phyloP scores from a whole-genome alignment of 2,329 filamentous ascomycete genomes.

The Neopestalotiopsis sp. region DNA sequence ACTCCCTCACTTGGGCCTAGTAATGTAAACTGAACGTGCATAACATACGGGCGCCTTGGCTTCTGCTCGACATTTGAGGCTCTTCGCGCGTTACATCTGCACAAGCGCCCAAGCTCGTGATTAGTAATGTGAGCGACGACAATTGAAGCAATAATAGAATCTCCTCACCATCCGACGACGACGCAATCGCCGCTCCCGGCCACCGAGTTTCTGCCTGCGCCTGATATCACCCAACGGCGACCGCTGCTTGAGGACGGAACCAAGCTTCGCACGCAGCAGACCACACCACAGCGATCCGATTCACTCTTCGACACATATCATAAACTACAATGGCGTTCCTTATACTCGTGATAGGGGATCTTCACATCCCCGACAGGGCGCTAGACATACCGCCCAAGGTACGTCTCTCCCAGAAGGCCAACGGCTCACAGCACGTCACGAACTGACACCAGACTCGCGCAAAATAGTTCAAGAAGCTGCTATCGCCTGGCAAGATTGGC shows the following conservation, averaged over 20 bases:
- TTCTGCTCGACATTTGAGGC: background rate
- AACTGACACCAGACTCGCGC: constrained; percentile 19
- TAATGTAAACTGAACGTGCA: constrained; percentile 1
- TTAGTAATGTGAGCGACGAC: background rate
- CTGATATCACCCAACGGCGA: background rate
- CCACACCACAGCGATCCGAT: constrained; percentile 16
- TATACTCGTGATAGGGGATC: constrained; percentile 89
- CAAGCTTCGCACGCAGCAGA: background rate
- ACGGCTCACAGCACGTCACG: background rate
- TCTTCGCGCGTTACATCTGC: background rate
- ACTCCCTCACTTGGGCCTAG: background rate
- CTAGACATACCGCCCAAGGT: constrained; percentile 92
- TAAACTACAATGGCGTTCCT: constrained; percentile 76
- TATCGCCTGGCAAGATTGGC: constrained; percentile 81
- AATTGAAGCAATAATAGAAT: background rate
- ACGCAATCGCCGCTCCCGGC: constrained; percentile 3
- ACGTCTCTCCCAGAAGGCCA: constrained; percentile 26
- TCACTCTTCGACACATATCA: constrained; percentile 16
- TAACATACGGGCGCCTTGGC: background rate
- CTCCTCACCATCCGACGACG: background rate
- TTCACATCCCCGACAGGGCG: constrained; percentile 91
- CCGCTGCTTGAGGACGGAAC: background rate
- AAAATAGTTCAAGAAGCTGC: constrained; percentile 80
- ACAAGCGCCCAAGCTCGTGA: background rate
- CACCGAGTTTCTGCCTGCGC: constrained; percentile 5